Evolutionary conservation across 2,329 filamentous ascomycete genomes (phyloP).

Genomic region (Periconia sp.): DNA sequence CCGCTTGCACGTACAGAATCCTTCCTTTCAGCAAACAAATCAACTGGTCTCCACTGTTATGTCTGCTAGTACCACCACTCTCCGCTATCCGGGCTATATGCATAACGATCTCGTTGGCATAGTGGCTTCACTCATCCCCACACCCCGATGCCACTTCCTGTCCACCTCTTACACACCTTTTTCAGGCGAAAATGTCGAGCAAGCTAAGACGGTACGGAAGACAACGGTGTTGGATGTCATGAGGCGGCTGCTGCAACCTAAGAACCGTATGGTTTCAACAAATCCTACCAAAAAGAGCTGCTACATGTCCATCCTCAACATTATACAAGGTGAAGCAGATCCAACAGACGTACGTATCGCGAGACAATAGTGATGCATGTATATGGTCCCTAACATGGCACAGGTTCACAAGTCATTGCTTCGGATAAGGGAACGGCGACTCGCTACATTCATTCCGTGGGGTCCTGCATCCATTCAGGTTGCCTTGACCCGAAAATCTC

Average conservation of each 20-base stretch:
- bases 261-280: slow-evolving; percentile 99
- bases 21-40: slow-evolving; percentile 96
- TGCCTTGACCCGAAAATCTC: slow-evolving; percentile 92
- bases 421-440: slow-evolving; percentile 87
- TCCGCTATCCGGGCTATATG: slow-evolving; percentile 98
- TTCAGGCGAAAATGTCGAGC: slow-evolving; percentile 92
- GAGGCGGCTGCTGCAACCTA: slow-evolving; percentile 90
- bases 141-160: slow-evolving; percentile 94
- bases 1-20: slow-evolving; percentile 89
- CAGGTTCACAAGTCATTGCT: slow-evolving; percentile 93
- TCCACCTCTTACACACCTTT: slow-evolving; percentile 99
- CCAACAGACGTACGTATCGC: slow-evolving; percentile 72
- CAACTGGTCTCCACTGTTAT: slow-evolving; percentile 95
- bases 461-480: slow-evolving; percentile 97
- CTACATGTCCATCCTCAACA: slow-evolving; percentile 98
- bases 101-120: slow-evolving; percentile 99
- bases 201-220: slow-evolving; percentile 96
- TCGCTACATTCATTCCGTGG: slow-evolving; percentile 98
- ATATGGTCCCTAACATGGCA: slow-evolving; percentile 8
- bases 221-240: slow-evolving; percentile 98
- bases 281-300: slow-evolving; percentile 95
- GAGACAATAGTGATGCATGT: background rate
- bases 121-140: slow-evolving; percentile 91
- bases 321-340: slow-evolving; percentile 98
- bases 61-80: slow-evolving; percentile 95